These are phyloP conservation scores for Ilyonectria destructans DNA, from an alignment of 2,329 filamentous ascomycete species.

Conservation along the genomic window DNA sequence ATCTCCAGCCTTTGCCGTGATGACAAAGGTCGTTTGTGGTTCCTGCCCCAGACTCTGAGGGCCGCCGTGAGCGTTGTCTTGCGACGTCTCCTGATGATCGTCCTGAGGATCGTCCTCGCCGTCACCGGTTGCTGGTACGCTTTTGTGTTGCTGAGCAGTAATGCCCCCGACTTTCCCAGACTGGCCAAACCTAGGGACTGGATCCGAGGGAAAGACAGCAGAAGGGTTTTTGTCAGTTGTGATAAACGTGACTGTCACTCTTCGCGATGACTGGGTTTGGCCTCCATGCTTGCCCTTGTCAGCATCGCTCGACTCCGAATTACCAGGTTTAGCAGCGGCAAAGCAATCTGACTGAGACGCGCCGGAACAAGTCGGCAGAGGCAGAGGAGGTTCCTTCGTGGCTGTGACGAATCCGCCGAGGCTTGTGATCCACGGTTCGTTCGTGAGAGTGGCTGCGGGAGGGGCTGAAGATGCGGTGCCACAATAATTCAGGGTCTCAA, in stretches of 20 bases:
- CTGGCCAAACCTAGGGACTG: slow-evolving; percentile 58
- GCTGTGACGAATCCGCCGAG: slow-evolving; percentile 18
- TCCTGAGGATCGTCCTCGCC: neutral
- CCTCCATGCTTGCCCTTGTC: slow-evolving; percentile 24
- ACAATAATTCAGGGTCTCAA: slow-evolving; percentile 60
- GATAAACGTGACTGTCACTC: slow-evolving; percentile 60
- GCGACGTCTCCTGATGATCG: neutral
- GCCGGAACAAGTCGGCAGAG: slow-evolving; percentile 24
- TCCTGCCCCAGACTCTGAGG: slow-evolving; percentile 26
- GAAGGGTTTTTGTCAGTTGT: slow-evolving; percentile 72
- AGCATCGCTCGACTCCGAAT: slow-evolving; percentile 22
- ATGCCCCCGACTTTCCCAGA: slow-evolving; percentile 27
- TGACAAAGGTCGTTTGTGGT: slow-evolving; percentile 52
- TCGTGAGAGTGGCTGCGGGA: neutral
- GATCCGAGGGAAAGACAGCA: slow-evolving; percentile 60
- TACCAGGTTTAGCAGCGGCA: slow-evolving; percentile 14
- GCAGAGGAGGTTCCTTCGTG: slow-evolving; percentile 32
- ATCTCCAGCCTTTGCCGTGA: slow-evolving; percentile 62
- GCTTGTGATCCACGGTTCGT: neutral
- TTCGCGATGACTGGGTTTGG: slow-evolving; percentile 32
- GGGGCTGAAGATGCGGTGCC: slow-evolving; percentile 30
- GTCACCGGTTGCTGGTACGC: slow-evolving; percentile 23
- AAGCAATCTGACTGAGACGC: slow-evolving; percentile 15
- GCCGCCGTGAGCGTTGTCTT: neutral
- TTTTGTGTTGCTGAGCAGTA: slow-evolving; percentile 43